Evolutionary conservation across 1,284 basidiomycete genomes (phyloP).

Genomic region (Cutaneotrichosporon cyanovorans): DNA sequence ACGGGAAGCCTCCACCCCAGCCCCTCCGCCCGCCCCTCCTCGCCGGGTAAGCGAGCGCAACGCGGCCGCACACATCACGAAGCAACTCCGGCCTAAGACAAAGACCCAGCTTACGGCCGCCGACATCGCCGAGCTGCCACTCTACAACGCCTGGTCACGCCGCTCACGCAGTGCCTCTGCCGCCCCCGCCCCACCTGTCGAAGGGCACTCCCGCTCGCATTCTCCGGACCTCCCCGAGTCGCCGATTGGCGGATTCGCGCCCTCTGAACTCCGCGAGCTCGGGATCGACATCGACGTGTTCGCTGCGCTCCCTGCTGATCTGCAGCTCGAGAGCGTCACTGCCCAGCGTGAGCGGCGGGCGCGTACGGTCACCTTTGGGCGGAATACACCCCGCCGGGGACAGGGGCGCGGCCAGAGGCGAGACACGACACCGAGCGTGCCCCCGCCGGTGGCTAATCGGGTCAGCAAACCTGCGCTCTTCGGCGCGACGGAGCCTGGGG

Average conservation of each 20-base stretch:
- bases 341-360: slow-evolving; percentile 50
- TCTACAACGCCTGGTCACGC: slow-evolving; percentile 33
- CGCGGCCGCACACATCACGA: slow-evolving; percentile 38
- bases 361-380: slow-evolving; percentile 25
- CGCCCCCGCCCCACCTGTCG: not conserved
- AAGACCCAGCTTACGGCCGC: slow-evolving; percentile 35
- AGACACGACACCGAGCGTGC: slow-evolving; percentile 32
- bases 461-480: slow-evolving; percentile 50
- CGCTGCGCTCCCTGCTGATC: slow-evolving; percentile 60
- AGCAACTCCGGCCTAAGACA: slow-evolving; percentile 36
- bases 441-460: slow-evolving; percentile 52
- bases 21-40: too few relatives aligned
- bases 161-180: not conserved
- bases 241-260: slow-evolving; percentile 19
- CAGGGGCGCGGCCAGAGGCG: not conserved
- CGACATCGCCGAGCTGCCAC: slow-evolving; percentile 27
- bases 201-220: too few relatives aligned
- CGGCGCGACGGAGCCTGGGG: slow-evolving; percentile 56
- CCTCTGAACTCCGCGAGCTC: slow-evolving; percentile 55
- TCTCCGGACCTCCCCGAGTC: not conserved
- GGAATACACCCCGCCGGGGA: slow-evolving; percentile 31
- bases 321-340: slow-evolving; percentile 60
- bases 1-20: not conserved
- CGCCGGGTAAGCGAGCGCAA: slow-evolving; percentile 12
- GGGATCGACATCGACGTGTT: slow-evolving; percentile 65